Conservation (phyloP, 1,284 basidiomycete genomes). For the Ceratobasidium sp. region DNA sequence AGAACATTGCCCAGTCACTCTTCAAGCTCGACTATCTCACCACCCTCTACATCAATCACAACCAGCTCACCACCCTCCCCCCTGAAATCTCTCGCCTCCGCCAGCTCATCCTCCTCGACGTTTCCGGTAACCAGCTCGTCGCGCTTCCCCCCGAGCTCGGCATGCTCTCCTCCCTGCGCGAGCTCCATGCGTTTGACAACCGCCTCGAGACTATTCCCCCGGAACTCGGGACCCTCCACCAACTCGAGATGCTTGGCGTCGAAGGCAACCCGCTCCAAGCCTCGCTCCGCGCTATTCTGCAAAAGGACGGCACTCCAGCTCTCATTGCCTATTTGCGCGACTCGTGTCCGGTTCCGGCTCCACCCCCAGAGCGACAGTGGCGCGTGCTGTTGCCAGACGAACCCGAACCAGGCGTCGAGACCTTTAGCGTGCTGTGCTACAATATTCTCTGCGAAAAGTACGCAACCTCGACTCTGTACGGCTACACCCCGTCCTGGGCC, state of each 20-base stretch:
- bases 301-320: constrained; percentile 90
- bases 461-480: constrained; percentile 91
- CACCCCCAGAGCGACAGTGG: constrained; percentile 88
- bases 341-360: constrained; percentile 78
- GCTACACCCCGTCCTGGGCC: constrained; percentile 97
- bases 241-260: constrained; percentile 91
- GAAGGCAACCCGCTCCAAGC: constrained; percentile 95
- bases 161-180: constrained; percentile 88
- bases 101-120: constrained; percentile 89
- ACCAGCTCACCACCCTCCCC: constrained; percentile 81
- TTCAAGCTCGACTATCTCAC: constrained; percentile 95
- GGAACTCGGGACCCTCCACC: constrained; percentile 90
- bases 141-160: constrained; percentile 88
- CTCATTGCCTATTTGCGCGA: constrained; percentile 91
- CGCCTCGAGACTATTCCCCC: constrained; percentile 82
- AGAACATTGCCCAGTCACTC: constrained; percentile 83
- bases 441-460: constrained; percentile 95
- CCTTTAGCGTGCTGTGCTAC: constrained; percentile 86
- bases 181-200: constrained; percentile 97
- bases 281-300: constrained; percentile 77
- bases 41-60: constrained; percentile 97
- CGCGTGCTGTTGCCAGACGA: constrained; percentile 68
- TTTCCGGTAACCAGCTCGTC: constrained; percentile 87
- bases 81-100: constrained; percentile 84
- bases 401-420: constrained; percentile 61